Evolutionary conservation across 139 green algal species (phyloP), one percentile per base, ranked within the genome.

Genomic region (Tetraselmis striata): DNA sequence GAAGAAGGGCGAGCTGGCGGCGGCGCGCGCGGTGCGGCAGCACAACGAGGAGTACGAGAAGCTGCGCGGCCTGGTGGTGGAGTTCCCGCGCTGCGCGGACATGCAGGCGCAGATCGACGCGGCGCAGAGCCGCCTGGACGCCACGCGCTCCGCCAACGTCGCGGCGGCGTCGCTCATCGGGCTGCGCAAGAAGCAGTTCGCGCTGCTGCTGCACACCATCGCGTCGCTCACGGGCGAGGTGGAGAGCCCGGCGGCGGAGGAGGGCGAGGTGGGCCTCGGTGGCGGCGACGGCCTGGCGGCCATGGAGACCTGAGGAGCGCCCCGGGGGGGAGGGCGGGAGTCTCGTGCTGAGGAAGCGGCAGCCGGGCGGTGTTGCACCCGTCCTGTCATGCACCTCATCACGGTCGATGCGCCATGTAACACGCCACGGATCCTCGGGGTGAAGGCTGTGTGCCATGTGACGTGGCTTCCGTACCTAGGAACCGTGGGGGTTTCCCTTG

Each of bases 41-140:
- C 89, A 93, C 59, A 90, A 91, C 45, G 84, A 92, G 82, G 87
- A 92, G 79, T 91, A 90, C 83, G 90, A 89, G 59, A 31, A 26
- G 30, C 58, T 92, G 59, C 84, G 89, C 29, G 74, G 84, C 28
- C 79, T 90, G 76, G 85, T 90, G 24, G 77, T 79, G 32, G 80
- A 87, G 81, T 80, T 89, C 59, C 90, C 90, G 2, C 29, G 78
- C 0, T 80, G 89, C 1, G 74, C 81, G 25, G 76, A 76, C 0
- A 90, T 85, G 24, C 83, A 91, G 79, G 29, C 1, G 2, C 85
- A 83, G 23, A 90, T 91, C 29, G 89, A 91, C 86, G 74, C 5
- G 2, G 26, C 26, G 74, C n/a, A 31, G 74, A 2, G 2, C 2
- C 5, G 5, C 23, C 74, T 77, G 25, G 82, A 90, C 45, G 82